Conservation (phyloP, 805 yeast species). For the Teunomyces gatunensis region DNA sequence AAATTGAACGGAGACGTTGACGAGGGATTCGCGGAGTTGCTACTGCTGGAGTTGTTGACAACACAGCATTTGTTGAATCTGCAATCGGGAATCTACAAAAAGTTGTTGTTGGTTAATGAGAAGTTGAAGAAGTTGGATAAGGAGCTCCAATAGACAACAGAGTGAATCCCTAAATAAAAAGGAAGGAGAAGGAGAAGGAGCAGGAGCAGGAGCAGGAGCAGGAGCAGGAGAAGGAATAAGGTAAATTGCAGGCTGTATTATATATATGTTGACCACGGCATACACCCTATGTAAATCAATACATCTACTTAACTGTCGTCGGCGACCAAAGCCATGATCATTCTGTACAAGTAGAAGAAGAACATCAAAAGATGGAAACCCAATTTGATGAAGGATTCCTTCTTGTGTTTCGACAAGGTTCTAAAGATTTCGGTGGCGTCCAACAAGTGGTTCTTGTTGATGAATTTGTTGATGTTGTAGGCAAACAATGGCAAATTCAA, state of each 20-base stretch:
- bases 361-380: constrained; percentile 90
- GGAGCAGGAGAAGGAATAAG: neutral
- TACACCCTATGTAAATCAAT: neutral
- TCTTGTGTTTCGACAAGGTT: constrained; percentile 88
- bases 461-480: constrained; percentile 76
- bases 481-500: constrained; percentile 81
- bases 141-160: constrained; percentile 7
- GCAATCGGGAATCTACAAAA: constrained; percentile 20
- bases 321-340: constrained; percentile 88
- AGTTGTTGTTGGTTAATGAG: constrained; percentile 21
- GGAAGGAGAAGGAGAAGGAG: neutral
- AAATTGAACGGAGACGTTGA: constrained; percentile 5
- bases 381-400: constrained; percentile 84
- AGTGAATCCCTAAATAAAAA: neutral
- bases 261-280: constrained; percentile 2
- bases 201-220: neutral
- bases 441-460: constrained; percentile 76
- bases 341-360: constrained; percentile 92
- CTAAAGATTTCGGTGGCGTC: constrained; percentile 98
- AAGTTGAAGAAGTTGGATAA: constrained; percentile 18
- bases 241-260: neutral
- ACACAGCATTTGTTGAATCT: constrained; percentile 19
- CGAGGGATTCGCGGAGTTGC: neutral
- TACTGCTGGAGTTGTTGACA: constrained; percentile 12
- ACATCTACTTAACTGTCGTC: constrained; percentile 38